Evolutionary conservation across 2,329 filamentous ascomycete genomes (phyloP).

Genomic region (Colletotrichum orbiculare): DNA sequence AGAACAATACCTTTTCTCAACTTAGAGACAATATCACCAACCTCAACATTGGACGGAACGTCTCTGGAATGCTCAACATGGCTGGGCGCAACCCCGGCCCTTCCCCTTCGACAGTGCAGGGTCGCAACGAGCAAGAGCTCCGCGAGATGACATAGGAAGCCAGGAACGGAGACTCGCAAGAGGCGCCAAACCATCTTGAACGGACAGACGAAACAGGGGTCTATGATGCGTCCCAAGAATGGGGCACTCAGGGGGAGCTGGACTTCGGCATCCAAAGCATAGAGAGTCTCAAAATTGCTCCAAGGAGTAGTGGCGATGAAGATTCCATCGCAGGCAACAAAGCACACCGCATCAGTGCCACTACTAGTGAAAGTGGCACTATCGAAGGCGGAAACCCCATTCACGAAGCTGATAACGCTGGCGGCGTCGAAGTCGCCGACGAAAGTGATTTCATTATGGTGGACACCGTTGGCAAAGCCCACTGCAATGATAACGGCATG

Average conservation of each 20-base stretch:
- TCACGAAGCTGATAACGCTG: neutral
- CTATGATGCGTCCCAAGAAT: conserved; percentile 13
- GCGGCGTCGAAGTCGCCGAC: conserved; percentile 6
- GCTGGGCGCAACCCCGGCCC: conserved; percentile 40
- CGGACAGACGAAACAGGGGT: conserved; percentile 9
- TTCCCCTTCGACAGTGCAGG: conserved; percentile 32
- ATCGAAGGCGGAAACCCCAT: too few species aligned
- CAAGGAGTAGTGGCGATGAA: conserved; percentile 1
- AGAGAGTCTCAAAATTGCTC: neutral
- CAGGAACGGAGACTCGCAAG: conserved; percentile 47
- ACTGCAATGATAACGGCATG: conserved; percentile 27
- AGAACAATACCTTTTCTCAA: conserved; percentile 57
- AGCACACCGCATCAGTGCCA: too few species aligned
- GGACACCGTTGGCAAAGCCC: neutral
- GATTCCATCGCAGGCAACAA: too few species aligned
- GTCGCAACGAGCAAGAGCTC: conserved; percentile 54
- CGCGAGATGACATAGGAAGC: conserved; percentile 59
- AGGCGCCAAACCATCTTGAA: conserved; percentile 44
- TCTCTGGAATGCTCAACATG: conserved; percentile 55
- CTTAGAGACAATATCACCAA: conserved; percentile 61
- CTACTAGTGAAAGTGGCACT: neutral
- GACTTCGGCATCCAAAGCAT: neutral
- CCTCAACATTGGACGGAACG: conserved; percentile 60
- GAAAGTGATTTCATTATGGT: conserved; percentile 15
- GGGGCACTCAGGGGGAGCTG: conserved; percentile 7